These are phyloP conservation scores for Cotoneaster glaucophyllus DNA, from an alignment of 306 rosid genomes.

Conservation along the genomic window DNA sequence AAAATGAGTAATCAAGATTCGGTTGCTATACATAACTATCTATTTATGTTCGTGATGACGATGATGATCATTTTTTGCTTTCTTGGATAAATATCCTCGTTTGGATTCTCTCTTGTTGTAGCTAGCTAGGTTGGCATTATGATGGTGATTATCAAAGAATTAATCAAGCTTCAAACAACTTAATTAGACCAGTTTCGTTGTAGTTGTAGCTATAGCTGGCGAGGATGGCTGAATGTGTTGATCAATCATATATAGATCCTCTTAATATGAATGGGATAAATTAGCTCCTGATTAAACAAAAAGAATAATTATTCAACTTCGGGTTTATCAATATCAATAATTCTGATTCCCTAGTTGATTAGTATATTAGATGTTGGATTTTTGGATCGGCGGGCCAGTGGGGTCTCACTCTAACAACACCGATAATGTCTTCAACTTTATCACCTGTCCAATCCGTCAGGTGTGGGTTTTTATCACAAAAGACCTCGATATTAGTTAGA, in stretches of 20 bases:
- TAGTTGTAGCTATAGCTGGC: neutral
- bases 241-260: neutral
- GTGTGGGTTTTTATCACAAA: too few relatives aligned
- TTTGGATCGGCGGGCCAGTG: too few relatives aligned
- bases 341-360: neutral
- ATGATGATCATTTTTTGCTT: neutral
- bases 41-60: neutral
- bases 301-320: neutral
- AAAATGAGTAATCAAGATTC: slow-evolving; percentile 22
- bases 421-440: too few relatives aligned
- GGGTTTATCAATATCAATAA: neutral
- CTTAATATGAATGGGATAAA: neutral
- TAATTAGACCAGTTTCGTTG: neutral
- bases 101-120: neutral
- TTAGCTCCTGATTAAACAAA: neutral
- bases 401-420: too few relatives aligned
- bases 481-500: too few relatives aligned
- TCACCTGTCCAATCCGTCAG: fast-evolving
- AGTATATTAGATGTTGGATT: too few relatives aligned
- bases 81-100: neutral
- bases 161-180: neutral
- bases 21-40: neutral
- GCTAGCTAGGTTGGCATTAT: slow-evolving; percentile 9
- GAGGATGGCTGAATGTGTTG: slow-evolving; percentile 7
- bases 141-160: neutral